phyloP scores from a whole-genome alignment of 345 rosid genomes.

The Syzygium aromaticum region DNA sequence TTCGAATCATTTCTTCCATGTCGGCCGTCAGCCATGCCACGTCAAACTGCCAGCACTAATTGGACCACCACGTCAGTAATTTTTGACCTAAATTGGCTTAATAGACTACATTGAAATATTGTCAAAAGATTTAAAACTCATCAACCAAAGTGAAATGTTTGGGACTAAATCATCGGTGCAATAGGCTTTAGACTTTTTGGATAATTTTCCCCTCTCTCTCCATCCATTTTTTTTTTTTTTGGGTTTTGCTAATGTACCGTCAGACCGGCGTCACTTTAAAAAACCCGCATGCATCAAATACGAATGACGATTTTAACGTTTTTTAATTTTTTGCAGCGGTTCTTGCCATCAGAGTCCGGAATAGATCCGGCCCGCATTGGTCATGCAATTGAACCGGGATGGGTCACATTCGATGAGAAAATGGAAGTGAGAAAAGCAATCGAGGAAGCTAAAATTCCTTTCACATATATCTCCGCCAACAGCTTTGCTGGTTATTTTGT shows the following conservation, averaged over 20 bases:
- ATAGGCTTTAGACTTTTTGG: too few species aligned
- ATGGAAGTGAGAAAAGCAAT: slow-evolving; percentile 69
- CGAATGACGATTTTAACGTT: background rate
- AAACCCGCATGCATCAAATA: background rate
- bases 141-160: too few species aligned
- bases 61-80: too few species aligned
- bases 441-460: slow-evolving; percentile 69
- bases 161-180: too few species aligned
- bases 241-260: background rate
- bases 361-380: slow-evolving; percentile 74
- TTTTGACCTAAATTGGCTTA: too few species aligned
- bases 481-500: slow-evolving; percentile 82
- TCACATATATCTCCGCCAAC: slow-evolving; percentile 60
- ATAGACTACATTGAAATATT: too few species aligned
- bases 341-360: slow-evolving; percentile 87
- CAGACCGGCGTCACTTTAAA: background rate
- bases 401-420: slow-evolving; percentile 71
- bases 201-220: background rate
- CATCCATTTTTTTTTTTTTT: background rate
- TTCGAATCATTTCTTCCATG: too few species aligned
- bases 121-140: too few species aligned
- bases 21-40: too few species aligned
- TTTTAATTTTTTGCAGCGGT: slow-evolving; percentile 27
- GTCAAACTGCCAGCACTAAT: too few species aligned
- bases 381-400: slow-evolving; percentile 70